Percentiles rank a stretch among this genome's conserved stretches.
Evolutionary conservation across 495 filamentous ascomycete species (phyloP).

Genomic region (Tuber microsphaerosporum): DNA sequence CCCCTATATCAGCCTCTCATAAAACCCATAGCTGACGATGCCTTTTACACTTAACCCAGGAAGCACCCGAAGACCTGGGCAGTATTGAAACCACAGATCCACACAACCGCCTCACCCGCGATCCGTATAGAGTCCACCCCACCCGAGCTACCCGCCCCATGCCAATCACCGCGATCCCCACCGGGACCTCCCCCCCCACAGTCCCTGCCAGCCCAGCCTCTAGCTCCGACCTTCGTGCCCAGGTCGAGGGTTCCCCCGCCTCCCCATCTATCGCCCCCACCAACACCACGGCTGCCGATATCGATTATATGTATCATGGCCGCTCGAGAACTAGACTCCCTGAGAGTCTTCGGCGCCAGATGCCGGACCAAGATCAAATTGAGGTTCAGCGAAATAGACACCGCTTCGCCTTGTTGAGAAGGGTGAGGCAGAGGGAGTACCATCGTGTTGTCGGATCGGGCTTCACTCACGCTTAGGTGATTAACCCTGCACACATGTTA

Average conservation of each 20-base stretch:
- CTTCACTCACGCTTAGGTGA: not conserved
- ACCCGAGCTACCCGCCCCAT: not conserved
- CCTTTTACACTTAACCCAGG: not conserved
- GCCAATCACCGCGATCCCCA: not conserved
- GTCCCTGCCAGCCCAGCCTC: not conserved
- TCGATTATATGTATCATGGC: not conserved
- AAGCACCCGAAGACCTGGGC: not conserved
- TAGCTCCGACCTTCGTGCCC: not conserved
- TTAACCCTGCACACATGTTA: not conserved
- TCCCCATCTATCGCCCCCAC: not conserved
- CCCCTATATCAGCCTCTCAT: not conserved
- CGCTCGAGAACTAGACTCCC: not conserved
- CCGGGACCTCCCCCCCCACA: not conserved
- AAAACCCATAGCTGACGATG: not conserved
- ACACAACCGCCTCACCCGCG: not conserved
- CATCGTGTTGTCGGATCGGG: not conserved
- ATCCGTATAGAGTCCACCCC: not conserved
- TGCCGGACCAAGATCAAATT: not conserved
- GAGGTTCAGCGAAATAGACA: not conserved
- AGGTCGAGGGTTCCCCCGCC: not conserved
- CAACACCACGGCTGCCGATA: not conserved
- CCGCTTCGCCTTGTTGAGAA: not conserved
- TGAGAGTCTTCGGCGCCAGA: not conserved
- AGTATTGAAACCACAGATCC: not conserved
- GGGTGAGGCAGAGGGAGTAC: constrained; percentile 1